Evolutionary conservation across 2,329 filamentous ascomycete genomes (phyloP).

Genomic region (Beauveria sp.): DNA sequence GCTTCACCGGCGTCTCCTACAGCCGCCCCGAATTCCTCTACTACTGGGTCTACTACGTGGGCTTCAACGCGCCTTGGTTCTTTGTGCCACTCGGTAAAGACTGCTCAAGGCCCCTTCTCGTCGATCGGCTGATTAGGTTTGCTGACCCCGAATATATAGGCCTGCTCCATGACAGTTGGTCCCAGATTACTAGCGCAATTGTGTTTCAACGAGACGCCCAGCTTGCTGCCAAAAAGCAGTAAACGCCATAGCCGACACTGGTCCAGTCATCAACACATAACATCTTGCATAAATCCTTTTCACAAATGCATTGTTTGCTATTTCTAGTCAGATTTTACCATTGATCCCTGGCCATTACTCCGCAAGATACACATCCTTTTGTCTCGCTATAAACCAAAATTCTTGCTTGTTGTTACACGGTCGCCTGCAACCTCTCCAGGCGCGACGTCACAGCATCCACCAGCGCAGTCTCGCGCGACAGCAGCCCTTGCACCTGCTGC

Average conservation of each 20-base stretch:
- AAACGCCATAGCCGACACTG: background rate
- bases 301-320: background rate
- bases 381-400: constrained; percentile 10
- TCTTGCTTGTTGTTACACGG: constrained; percentile 18
- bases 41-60: constrained; percentile 57
- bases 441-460: constrained; percentile 59
- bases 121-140: background rate
- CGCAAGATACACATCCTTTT: background rate
- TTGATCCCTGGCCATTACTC: background rate
- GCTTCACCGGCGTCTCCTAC: constrained; percentile 37
- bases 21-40: constrained; percentile 54
- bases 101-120: background rate
- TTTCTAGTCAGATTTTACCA: background rate
- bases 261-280: background rate
- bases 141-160: constrained; percentile 15
- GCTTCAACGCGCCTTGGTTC: constrained; percentile 54
- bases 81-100: constrained; percentile 47
- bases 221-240: constrained; percentile 17
- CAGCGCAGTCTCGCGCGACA: constrained; percentile 60
- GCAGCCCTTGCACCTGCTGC: constrained; percentile 52
- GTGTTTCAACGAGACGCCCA: constrained; percentile 9
- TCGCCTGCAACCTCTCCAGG: constrained; percentile 48
- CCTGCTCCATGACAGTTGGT: constrained; percentile 26
- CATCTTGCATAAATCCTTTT: background rate
- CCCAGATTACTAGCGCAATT: constrained; percentile 22